Evolutionary conservation across 495 filamentous ascomycete species (phyloP).

Genomic region (Amphirosellinia nigrospora): DNA sequence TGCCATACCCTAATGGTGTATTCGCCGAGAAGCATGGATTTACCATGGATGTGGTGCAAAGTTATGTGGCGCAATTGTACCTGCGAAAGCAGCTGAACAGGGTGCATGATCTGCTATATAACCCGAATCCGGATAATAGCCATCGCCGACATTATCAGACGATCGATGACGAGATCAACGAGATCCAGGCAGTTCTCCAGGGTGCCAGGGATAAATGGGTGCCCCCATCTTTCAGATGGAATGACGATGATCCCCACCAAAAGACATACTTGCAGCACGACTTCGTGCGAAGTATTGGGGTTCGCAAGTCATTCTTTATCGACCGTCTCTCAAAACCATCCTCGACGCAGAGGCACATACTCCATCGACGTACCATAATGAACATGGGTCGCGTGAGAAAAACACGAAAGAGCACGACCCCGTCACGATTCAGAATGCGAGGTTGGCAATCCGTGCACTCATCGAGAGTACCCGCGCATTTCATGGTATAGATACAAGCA

Average conservation of each 20-base stretch:
- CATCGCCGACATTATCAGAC: slow-evolving; percentile 36
- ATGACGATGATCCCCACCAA: slow-evolving; percentile 69
- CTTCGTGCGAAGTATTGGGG: slow-evolving; percentile 95
- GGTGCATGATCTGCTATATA: slow-evolving; percentile 81
- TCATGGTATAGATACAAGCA: slow-evolving; percentile 63
- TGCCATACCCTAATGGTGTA: slow-evolving; percentile 64
- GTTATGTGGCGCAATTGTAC: slow-evolving; percentile 85
- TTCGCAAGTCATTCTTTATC: slow-evolving; percentile 85
- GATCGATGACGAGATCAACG: slow-evolving; percentile 37
- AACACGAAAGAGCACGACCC: slow-evolving; percentile 48
- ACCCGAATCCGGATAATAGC: slow-evolving; percentile 57
- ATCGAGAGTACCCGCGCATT: slow-evolving; percentile 88
- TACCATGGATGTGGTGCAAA: slow-evolving; percentile 67
- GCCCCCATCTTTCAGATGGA: slow-evolving; percentile 62
- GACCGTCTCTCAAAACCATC: slow-evolving; percentile 76
- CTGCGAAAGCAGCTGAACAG: slow-evolving; percentile 84
- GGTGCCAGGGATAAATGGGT: slow-evolving; percentile 42
- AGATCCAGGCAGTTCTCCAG: slow-evolving; percentile 41
- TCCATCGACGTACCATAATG: slow-evolving; percentile 33
- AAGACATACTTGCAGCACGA: slow-evolving; percentile 81
- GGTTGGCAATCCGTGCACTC: slow-evolving; percentile 70
- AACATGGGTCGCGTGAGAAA: slow-evolving; percentile 29
- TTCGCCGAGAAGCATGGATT: slow-evolving; percentile 50
- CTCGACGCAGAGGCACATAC: slow-evolving; percentile 47
- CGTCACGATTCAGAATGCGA: slow-evolving; percentile 59